phyloP scores from a whole-genome alignment of 2,329 filamentous ascomycete species.

The Botryotinia calthae region DNA sequence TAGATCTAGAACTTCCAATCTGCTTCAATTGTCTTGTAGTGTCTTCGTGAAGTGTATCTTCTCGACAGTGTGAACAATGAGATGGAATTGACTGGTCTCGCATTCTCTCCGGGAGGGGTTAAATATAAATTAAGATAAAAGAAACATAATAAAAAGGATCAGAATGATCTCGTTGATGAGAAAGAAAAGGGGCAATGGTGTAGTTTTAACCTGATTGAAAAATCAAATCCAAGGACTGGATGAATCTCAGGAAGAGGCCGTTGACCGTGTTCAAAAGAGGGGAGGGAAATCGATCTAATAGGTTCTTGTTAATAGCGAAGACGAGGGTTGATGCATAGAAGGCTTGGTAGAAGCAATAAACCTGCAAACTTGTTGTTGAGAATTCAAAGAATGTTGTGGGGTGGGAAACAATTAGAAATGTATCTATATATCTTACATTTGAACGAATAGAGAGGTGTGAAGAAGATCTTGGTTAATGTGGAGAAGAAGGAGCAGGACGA shows the following conservation, averaged over 20 bases:
- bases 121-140: background rate
- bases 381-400: background rate
- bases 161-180: background rate
- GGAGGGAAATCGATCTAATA: background rate
- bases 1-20: background rate
- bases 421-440: background rate
- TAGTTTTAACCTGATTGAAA: background rate
- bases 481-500: background rate
- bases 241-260: background rate
- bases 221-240: background rate
- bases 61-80: background rate
- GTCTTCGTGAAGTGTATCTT: conserved; percentile 5
- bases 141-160: conserved; percentile 5
- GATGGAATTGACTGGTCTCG: background rate
- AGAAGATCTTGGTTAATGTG: conserved; percentile 1
- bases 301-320: background rate
- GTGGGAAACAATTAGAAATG: background rate
- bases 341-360: conserved; percentile 18
- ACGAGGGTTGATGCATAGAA: conserved; percentile 17
- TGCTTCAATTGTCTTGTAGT: conserved; percentile 10
- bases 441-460: background rate
- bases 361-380: background rate
- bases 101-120: background rate
- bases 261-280: background rate
- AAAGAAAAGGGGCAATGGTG: background rate